Evolutionary conservation across 1,284 basidiomycete species (phyloP), one percentile per base, ranked within the genome.

Genomic region (Anthracocystis panici-leucophaei): DNA sequence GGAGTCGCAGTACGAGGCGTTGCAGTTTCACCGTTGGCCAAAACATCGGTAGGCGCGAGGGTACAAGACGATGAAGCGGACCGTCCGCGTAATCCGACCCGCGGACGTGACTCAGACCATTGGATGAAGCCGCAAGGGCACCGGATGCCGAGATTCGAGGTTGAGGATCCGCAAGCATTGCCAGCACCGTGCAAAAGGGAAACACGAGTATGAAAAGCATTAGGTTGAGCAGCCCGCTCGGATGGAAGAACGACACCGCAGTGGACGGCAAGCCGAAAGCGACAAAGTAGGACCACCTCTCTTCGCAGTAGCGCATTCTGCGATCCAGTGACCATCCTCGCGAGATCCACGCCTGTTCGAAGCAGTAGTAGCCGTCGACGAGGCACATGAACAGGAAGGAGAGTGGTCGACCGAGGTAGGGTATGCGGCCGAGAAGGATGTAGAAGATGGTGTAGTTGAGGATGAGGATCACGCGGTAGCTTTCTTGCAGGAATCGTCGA

Each of bases 201-300:
- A 83, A 84, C 38, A 81, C 71, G 52, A 83, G 77, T 82, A 83
- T 83, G 62, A 85, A 85, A 18, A 85, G 77, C 77, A 83, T 81
- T 46, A 85, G 44, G 54, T 85, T 85, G 55, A 85, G 71, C 50
- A 85, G 59, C 8, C 80, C 80, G 33, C 75, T 79, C 6, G 83
- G 83, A 46, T 85, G 83, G 72, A 85, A 85, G 68, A 78, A 85
- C 20, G 79, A 81, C 20, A 85, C 70, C 33, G 75, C 65, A 8
- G 83, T 85, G 20, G 81, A 83, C 1, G 82, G 82, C 10, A 85
- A 21, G 42, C 83, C 83, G 27, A 85, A 85, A 4, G 82, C 82
- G 23, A 81, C 58, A 63, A 85, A 77, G 70, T 83, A 85, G 48
- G 80, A 77, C 83, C 83, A 85, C 16, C 83, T 59, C 38, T 73